phyloP scores from a whole-genome alignment of 441 rosid genomes.

The Raphanus hybrid region DNA sequence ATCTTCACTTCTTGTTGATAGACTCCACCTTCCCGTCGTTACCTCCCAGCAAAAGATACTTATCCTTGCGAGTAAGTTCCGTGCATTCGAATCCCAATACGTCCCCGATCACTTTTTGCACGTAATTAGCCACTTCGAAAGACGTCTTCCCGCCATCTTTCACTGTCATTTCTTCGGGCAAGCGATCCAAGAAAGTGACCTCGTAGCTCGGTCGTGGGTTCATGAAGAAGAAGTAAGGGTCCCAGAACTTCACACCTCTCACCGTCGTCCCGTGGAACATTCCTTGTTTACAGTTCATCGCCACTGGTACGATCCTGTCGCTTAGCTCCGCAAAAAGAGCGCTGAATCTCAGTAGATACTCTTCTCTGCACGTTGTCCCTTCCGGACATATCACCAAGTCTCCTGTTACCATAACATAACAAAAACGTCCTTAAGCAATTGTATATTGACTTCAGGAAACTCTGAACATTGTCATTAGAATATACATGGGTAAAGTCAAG shows the following conservation, averaged over 20 bases:
- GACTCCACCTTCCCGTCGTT: constrained; percentile 95
- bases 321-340: constrained; percentile 90
- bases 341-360: constrained; percentile 80
- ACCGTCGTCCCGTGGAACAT: constrained; percentile 91
- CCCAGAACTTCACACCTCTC: constrained; percentile 95
- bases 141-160: constrained; percentile 80
- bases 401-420: constrained; percentile 34
- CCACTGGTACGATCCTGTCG: constrained; percentile 92
- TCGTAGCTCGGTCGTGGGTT: constrained; percentile 87
- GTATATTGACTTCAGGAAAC: background rate
- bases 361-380: constrained; percentile 92
- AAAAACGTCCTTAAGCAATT: background rate
- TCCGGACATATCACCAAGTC: constrained; percentile 93
- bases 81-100: constrained; percentile 78
- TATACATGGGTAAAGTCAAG: background rate
- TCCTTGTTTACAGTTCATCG: constrained; percentile 76
- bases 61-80: constrained; percentile 78
- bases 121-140: constrained; percentile 91
- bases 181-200: constrained; percentile 71
- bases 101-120: constrained; percentile 75
- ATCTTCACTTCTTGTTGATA: constrained; percentile 54
- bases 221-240: constrained; percentile 89
- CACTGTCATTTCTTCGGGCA: constrained; percentile 78
- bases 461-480: background rate
- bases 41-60: constrained; percentile 88